Percentiles rank a stretch among this genome's conserved stretches.
Evolutionary conservation across 1,284 basidiomycete genomes (phyloP).

Genomic region (Phlebopus sp.): DNA sequence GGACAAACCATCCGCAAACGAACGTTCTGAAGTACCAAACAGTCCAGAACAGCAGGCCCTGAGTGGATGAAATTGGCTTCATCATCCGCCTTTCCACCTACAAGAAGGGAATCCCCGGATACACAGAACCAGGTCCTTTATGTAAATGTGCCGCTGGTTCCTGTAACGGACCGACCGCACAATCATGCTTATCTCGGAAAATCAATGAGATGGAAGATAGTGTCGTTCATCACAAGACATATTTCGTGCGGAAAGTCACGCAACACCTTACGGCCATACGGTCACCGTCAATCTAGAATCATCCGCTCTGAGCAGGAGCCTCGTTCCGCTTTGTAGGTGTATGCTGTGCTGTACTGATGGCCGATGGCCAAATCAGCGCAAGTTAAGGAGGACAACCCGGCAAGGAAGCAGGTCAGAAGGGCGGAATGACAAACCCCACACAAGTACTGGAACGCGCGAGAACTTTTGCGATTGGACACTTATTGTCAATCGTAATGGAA

Average conservation of each 20-base stretch:
- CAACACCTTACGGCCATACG: too few relatives aligned
- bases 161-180: neutral
- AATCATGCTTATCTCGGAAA: neutral
- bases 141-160: neutral
- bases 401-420: conserved; percentile 12
- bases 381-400: neutral
- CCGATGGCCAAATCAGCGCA: conserved; percentile 25
- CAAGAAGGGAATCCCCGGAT: too few relatives aligned
- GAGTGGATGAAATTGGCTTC: too few relatives aligned
- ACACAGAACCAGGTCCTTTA: neutral
- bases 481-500: conserved; percentile 11
- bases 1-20: conserved; percentile 10
- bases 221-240: too few relatives aligned
- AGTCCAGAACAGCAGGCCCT: neutral
- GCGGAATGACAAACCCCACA: conserved; percentile 9
- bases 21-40: neutral
- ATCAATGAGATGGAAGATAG: too few relatives aligned
- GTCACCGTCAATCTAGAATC: neutral
- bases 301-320: neutral
- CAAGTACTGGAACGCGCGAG: conserved; percentile 12
- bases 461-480: conserved; percentile 28
- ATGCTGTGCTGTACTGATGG: neutral
- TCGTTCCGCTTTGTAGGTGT: conserved; percentile 1
- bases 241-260: too few relatives aligned
- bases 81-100: too few relatives aligned